Percentiles rank a stretch among this genome's conserved stretches.
phyloP scores from a whole-genome alignment of 495 filamentous ascomycete species.

The Tuber borchii region DNA sequence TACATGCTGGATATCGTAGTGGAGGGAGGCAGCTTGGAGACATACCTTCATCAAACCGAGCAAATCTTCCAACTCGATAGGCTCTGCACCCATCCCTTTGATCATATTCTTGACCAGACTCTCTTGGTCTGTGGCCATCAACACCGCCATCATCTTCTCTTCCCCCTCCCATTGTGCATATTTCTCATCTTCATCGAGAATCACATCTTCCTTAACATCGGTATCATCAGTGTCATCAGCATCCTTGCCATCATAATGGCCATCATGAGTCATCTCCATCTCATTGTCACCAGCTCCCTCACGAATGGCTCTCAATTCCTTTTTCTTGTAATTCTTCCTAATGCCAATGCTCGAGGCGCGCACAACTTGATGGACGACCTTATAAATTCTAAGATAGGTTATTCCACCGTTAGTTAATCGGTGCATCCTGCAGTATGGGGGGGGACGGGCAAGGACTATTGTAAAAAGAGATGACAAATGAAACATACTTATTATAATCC shows the following conservation, averaged over 20 bases:
- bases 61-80: neutral
- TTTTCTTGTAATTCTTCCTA: neutral
- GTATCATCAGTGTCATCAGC: neutral
- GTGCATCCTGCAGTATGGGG: neutral
- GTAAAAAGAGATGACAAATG: neutral
- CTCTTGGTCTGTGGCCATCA: neutral
- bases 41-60: neutral
- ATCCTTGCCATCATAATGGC: neutral
- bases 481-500: neutral
- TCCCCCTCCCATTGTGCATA: neutral
- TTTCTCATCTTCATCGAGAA: neutral
- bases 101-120: neutral
- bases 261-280: neutral
- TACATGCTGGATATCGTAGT: neutral
- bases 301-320: neutral
- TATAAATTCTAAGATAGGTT: neutral
- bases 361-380: neutral
- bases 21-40: neutral
- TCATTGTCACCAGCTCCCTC: neutral
- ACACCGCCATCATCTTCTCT: neutral
- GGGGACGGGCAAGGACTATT: neutral
- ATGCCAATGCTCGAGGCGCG: neutral
- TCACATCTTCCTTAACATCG: neutral
- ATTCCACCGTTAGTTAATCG: neutral
- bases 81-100: neutral